Conservation (phyloP, 2,329 filamentous ascomycete species). For the Fusarium tuaranense region DNA sequence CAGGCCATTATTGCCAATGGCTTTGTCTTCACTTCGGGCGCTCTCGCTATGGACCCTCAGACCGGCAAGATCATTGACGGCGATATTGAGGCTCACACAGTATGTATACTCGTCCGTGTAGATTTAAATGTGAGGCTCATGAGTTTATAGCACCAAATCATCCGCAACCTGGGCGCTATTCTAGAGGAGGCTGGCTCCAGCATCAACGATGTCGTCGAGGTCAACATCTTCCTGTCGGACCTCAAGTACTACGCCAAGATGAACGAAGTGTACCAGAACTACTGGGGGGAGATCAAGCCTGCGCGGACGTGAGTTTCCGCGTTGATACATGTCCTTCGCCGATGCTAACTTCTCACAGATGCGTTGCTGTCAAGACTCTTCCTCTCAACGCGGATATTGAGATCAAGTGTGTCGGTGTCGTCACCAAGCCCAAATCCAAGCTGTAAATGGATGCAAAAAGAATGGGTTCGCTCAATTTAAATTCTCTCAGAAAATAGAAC, state of each 20-base stretch:
- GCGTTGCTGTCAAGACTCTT: conserved; percentile 47
- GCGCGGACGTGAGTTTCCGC: conserved; percentile 48
- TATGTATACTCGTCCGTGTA: too few species aligned
- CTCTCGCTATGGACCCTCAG: conserved; percentile 71
- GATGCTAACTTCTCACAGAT: conserved; percentile 33
- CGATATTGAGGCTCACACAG: conserved; percentile 73
- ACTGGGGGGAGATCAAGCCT: conserved; percentile 66
- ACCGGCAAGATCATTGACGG: conserved; percentile 72
- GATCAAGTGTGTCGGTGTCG: conserved; percentile 45
- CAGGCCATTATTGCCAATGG: conserved; percentile 64
- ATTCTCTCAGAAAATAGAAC: not conserved
- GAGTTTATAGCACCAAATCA: conserved; percentile 72
- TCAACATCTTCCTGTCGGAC: conserved; percentile 77
- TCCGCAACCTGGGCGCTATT: conserved; percentile 76
- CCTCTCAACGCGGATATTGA: conserved; percentile 46
- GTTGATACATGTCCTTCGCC: accelerated
- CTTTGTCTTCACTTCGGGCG: conserved; percentile 77
- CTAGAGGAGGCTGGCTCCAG: conserved; percentile 75
- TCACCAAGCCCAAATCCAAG: conserved; percentile 37
- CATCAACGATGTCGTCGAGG: conserved; percentile 75
- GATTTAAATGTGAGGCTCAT: too few species aligned
- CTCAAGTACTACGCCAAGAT: conserved; percentile 80
- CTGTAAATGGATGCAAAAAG: conserved; percentile 6
- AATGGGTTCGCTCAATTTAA: not conserved
- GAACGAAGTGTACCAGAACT: conserved; percentile 78